These are phyloP conservation scores for Aspergillus sp. DNA, from an alignment of 2,329 filamentous ascomycete genomes.

Conservation along the genomic window DNA sequence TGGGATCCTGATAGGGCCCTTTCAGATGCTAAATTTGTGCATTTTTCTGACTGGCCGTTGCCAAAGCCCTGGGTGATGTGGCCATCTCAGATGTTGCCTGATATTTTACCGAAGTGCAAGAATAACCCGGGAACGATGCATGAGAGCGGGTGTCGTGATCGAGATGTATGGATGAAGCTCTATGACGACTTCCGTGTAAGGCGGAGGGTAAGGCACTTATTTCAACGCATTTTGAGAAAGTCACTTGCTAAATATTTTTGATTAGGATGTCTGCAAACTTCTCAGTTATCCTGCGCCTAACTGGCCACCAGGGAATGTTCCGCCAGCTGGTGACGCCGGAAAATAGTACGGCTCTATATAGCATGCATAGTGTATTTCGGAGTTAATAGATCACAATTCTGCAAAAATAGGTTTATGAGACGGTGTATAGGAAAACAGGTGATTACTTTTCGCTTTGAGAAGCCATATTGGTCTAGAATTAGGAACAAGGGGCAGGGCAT, in stretches of 20 bases:
- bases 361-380: not conserved
- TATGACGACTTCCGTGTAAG: conserved; percentile 38
- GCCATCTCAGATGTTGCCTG: conserved; percentile 32
- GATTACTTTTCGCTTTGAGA: too few relatives aligned
- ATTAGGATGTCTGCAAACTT: conserved; percentile 35
- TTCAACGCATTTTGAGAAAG: not conserved
- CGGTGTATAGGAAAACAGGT: not conserved
- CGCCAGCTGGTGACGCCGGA: not conserved
- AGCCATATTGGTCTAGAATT: too few relatives aligned
- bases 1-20: conserved; percentile 61
- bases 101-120: conserved; percentile 36
- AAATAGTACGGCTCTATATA: not conserved
- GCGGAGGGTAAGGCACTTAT: conserved; percentile 27
- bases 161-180: conserved; percentile 38
- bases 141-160: conserved; percentile 39
- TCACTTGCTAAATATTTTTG: not conserved
- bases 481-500: too few relatives aligned
- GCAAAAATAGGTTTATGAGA: not conserved
- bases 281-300: conserved; percentile 38
- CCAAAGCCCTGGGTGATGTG: conserved; percentile 63
- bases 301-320: conserved; percentile 22
- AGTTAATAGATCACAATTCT: not conserved
- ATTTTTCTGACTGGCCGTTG: conserved; percentile 71
- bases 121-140: conserved; percentile 34
- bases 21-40: conserved; percentile 64